phyloP scores from a whole-genome alignment of 2,329 filamentous ascomycete species.

The Dothideomycetes sp. region DNA sequence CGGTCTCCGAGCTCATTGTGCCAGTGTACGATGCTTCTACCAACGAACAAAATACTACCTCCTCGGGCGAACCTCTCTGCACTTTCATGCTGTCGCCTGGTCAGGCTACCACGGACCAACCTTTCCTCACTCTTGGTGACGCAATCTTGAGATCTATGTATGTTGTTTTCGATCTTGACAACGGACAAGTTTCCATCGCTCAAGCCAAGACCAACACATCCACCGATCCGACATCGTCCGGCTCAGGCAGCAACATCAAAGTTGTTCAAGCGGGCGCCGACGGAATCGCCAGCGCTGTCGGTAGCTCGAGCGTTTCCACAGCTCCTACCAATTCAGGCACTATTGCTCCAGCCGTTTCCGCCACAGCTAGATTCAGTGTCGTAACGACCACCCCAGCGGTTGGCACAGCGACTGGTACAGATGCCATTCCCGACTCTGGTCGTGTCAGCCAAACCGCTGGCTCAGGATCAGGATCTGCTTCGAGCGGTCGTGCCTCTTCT shows the following conservation, averaged over 20 bases:
- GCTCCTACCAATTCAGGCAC: not conserved
- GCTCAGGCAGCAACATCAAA: not conserved
- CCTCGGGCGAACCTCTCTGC: conserved; percentile 14
- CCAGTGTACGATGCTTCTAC: conserved; percentile 17
- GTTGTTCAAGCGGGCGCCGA: not conserved
- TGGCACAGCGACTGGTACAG: not conserved
- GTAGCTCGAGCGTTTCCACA: not conserved
- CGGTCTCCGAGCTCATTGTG: conserved; percentile 18
- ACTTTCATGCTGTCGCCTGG: conserved; percentile 16
- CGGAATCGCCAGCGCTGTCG: not conserved
- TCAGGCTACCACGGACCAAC: conserved; percentile 4
- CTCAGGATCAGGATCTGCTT: too few relatives aligned
- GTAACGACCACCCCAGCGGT: not conserved
- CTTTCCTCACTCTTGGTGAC: conserved; percentile 18
- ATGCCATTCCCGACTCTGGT: not conserved
- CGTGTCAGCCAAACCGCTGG: not conserved
- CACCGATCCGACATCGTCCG: not conserved
- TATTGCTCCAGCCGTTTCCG: not conserved
- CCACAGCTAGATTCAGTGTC: not conserved
- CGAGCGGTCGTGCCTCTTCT: not conserved
- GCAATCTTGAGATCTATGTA: conserved; percentile 22
- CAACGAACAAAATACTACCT: conserved; percentile 10
- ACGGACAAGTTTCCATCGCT: conserved; percentile 21
- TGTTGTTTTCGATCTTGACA: conserved; percentile 25
- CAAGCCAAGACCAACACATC: conserved; percentile 13